A percentile compares a stretch with the other conserved stretches of the same genome.
phyloP scores from a whole-genome alignment of 306 rosid genomes.

The Cercis canadensis region DNA sequence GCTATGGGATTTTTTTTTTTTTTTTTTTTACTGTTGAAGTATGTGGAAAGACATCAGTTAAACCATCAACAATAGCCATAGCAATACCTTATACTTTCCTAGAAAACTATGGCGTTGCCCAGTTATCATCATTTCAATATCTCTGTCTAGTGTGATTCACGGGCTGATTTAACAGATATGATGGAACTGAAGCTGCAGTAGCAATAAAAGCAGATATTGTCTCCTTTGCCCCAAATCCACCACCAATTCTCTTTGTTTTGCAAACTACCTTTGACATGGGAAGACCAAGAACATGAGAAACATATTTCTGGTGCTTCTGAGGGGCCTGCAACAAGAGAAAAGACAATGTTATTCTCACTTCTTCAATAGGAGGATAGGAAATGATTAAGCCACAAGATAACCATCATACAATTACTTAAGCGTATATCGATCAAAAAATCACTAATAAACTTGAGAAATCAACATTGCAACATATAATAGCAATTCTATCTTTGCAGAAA shows the following conservation, averaged over 20 bases:
- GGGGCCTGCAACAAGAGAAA: constrained; percentile 69
- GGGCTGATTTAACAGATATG: constrained; percentile 79
- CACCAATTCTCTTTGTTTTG: constrained; percentile 95
- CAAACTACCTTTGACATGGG: constrained; percentile 96
- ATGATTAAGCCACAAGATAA: constrained; percentile 8
- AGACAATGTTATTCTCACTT: constrained; percentile 23
- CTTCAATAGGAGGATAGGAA: neutral
- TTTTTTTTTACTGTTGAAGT: constrained; percentile 7
- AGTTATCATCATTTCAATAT: constrained; percentile 86
- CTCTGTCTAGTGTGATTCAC: constrained; percentile 89
- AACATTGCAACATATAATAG: neutral
- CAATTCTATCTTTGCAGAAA: neutral
- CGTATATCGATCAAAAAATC: neutral
- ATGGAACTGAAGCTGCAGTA: constrained; percentile 90
- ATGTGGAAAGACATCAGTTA: constrained; percentile 21
- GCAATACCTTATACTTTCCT: constrained; percentile 89
- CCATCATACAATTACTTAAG: neutral
- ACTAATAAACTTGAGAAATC: constrained; percentile 4
- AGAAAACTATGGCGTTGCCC: constrained; percentile 98
- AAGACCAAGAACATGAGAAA: constrained; percentile 86
- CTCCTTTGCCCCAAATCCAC: constrained; percentile 99
- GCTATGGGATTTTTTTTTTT: neutral
- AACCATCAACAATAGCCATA: constrained; percentile 20
- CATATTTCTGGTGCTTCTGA: constrained; percentile 92
- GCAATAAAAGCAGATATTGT: constrained; percentile 83